Evolutionary conservation across 2,329 filamentous ascomycete genomes (phyloP).

Genomic region (Fusarium neocosmosporiellum): DNA sequence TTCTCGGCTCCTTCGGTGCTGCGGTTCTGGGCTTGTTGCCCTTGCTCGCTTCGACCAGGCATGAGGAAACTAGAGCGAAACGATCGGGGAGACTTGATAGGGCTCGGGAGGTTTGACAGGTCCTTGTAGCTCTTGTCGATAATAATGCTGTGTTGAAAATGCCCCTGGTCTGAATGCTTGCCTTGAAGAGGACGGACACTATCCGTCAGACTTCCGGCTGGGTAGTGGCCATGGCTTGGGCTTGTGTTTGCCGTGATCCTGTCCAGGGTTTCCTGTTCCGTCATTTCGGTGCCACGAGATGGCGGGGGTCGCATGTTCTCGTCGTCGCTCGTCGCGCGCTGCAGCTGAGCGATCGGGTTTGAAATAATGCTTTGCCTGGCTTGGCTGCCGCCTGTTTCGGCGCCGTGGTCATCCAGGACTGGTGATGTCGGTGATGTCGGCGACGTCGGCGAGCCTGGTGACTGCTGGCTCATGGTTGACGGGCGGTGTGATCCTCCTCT

Average conservation of each 20-base stretch:
- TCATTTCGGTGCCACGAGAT: slow-evolving; percentile 84
- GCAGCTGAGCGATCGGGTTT: slow-evolving; percentile 54
- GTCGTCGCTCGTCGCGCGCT: slow-evolving; percentile 50
- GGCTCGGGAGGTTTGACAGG: slow-evolving; percentile 64
- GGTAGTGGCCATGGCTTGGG: slow-evolving; percentile 70
- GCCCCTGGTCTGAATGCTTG: slow-evolving; percentile 40
- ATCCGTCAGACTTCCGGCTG: slow-evolving; percentile 74
- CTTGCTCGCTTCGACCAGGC: slow-evolving; percentile 64
- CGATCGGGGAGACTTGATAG: slow-evolving; percentile 78
- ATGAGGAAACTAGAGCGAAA: slow-evolving; percentile 81
- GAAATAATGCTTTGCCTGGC: slow-evolving; percentile 68
- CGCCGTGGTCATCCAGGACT: slow-evolving; percentile 55
- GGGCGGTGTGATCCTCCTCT: slow-evolving; percentile 68
- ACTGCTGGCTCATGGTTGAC: slow-evolving; percentile 52
- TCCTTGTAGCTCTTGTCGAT: slow-evolving; percentile 70
- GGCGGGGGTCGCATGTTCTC: slow-evolving; percentile 69
- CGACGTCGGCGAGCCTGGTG: slow-evolving; percentile 32
- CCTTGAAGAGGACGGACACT: slow-evolving; percentile 82
- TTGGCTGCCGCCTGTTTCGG: slow-evolving; percentile 56
- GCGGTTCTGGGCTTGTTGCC: slow-evolving; percentile 61
- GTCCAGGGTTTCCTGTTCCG: slow-evolving; percentile 78
- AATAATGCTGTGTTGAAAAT: slow-evolving; percentile 63
- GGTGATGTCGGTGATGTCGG: slow-evolving; percentile 34
- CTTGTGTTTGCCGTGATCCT: slow-evolving; percentile 79
- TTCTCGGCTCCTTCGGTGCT: slow-evolving; percentile 80